These are phyloP conservation scores for Penicillium sp. DNA, from an alignment of 2,329 filamentous ascomycete genomes.

Conservation along the genomic window DNA sequence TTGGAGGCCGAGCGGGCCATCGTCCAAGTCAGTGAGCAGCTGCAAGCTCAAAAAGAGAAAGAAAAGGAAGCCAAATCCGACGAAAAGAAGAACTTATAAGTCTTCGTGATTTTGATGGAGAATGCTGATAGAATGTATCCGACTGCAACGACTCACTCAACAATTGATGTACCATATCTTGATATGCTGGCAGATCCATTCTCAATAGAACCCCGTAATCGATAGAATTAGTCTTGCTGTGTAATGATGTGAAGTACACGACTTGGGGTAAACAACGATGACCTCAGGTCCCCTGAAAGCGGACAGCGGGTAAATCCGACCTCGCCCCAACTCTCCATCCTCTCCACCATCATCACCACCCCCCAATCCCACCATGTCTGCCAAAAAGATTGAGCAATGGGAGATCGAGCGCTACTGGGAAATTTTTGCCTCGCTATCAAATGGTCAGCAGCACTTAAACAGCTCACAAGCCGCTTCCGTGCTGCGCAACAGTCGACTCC, in stretches of 20 bases:
- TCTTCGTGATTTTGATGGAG: neutral
- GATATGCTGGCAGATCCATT: neutral
- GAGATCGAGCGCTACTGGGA: slow-evolving; percentile 79
- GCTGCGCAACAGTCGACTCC: slow-evolving; percentile 69
- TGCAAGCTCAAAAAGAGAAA: slow-evolving; percentile 25
- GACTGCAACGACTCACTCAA: neutral
- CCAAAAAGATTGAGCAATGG: slow-evolving; percentile 64
- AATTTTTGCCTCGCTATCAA: slow-evolving; percentile 68
- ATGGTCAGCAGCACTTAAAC: slow-evolving; percentile 63
- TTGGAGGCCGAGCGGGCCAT: slow-evolving; percentile 73
- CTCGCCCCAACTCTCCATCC: slow-evolving; percentile 9
- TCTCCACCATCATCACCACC: slow-evolving; percentile 9
- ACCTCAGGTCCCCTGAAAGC: slow-evolving; percentile 27
- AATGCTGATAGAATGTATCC: neutral
- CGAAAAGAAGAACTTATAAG: slow-evolving; percentile 26
- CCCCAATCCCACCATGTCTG: slow-evolving; percentile 32
- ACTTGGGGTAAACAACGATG: slow-evolving; percentile 13
- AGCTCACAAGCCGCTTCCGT: slow-evolving; percentile 69
- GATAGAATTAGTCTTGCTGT: neutral
- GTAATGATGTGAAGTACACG: neutral
- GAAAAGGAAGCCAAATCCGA: slow-evolving; percentile 17
- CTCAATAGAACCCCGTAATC: neutral
- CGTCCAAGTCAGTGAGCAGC: slow-evolving; percentile 61
- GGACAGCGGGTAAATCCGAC: slow-evolving; percentile 20
- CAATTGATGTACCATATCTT: slow-evolving; percentile 4